Base-by-base conservation (phyloP, 345 rosid species). In the Aethionema arabicum region DNA sequence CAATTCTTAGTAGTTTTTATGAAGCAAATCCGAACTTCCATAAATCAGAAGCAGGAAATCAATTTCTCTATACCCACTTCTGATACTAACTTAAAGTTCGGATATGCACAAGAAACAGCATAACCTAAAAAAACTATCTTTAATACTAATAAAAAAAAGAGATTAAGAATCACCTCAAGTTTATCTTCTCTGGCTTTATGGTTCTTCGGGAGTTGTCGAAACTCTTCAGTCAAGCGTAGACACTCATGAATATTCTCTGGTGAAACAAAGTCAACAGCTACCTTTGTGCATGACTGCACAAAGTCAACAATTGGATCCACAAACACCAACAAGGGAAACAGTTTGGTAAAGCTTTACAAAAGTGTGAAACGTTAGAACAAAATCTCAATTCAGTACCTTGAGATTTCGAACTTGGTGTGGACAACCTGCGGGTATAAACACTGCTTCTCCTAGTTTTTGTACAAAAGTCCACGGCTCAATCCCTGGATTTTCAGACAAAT, bases 321-420 rank as follows among this genome's bases (percentile, higher is more conserved):
- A 21, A 21, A 21, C 56, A 5, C 2, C 38, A 35, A 0, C 46
- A 45, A 2, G 5, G 7, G 3, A 6, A 7, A n/a, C 36, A 13
- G 5, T 32, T 11, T 0, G 40, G 46, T 56, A 62, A 2, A 5
- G 7, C 40, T 10, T 6, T 47, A 7, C 31, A 7, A 12, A 0
- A 2, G 33, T n/a, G 12, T 39, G 47, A 27, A 48, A 42, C 50
- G 15, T 13, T 48, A 15, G 48, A 56, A 41, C 60, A 63, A 2
- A 7, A 40, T 13, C 27, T 4, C 40, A 49, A 12, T 41, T 58
- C 40, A 63, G 46, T 14, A 87, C 99, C 97, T 81, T 86, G 35
- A 90, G 90, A 69, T 93, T 93, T 56, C 99, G 80, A 46, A 93
- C 99, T 84, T 93, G 99, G 74, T 93, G 97, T 7, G 99, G 97